A percentile compares a stretch with the other conserved stretches of the same genome.
Conservation (phyloP, 2,329 filamentous ascomycete species). For the Mycosphaerella sp. region DNA sequence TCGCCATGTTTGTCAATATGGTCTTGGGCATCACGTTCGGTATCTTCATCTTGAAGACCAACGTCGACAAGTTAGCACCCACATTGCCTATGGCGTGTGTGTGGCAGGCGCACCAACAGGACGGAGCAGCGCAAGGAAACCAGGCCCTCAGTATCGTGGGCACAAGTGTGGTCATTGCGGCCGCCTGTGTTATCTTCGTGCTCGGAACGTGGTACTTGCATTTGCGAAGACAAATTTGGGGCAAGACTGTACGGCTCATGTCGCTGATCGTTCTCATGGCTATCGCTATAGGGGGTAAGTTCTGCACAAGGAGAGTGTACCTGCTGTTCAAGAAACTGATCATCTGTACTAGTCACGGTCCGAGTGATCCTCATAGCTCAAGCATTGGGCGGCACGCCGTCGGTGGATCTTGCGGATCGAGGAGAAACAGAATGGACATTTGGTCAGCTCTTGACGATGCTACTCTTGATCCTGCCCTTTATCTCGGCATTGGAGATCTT, state of each 20-base stretch:
- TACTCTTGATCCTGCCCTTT: conserved; percentile 55
- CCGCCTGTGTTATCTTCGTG: conserved; percentile 53
- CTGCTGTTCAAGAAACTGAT: neutral
- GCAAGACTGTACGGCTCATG: conserved; percentile 48
- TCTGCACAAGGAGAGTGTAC: neutral
- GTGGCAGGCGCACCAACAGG: conserved; percentile 44
- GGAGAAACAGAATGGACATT: conserved; percentile 57
- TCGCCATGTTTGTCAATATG: conserved; percentile 61
- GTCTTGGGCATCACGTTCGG: conserved; percentile 52
- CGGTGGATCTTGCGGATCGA: conserved; percentile 45
- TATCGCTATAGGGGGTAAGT: conserved; percentile 49
- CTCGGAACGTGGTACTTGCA: conserved; percentile 61
- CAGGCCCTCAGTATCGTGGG: conserved; percentile 46
- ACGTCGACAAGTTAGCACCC: conserved; percentile 45
- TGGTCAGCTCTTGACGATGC: conserved; percentile 54
- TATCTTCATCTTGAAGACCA: conserved; percentile 51
- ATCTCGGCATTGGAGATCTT: conserved; percentile 56
- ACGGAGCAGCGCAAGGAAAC: conserved; percentile 26
- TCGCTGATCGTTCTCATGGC: conserved; percentile 48
- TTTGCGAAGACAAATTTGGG: conserved; percentile 48
- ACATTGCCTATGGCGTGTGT: conserved; percentile 57
- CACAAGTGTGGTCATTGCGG: conserved; percentile 56
- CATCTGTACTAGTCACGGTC: conserved; percentile 37
- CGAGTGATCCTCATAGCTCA: conserved; percentile 54
- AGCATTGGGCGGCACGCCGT: conserved; percentile 52